A percentile compares a stretch with the other conserved stretches of the same genome.
Evolutionary conservation across 2,329 filamentous ascomycete species (phyloP).

Genomic region (Falciphora oryzae): DNA sequence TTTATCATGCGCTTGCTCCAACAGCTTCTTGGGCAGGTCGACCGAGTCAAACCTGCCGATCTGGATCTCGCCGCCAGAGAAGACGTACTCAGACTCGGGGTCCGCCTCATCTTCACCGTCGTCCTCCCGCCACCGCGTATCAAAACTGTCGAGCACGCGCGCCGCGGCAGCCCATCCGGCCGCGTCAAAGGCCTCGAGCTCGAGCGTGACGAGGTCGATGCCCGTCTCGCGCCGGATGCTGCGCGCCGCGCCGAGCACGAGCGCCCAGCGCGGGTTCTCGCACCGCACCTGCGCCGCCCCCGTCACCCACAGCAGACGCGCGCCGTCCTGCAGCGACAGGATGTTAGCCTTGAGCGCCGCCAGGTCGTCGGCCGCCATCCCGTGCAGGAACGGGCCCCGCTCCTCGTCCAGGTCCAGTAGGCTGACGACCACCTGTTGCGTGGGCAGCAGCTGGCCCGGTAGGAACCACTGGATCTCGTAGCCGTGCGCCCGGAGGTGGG

Average conservation of each 20-base stretch:
- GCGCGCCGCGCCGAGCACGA: conserved; percentile 23
- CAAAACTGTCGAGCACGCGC: conserved; percentile 27
- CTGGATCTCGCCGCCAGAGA: not conserved
- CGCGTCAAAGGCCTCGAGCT: conserved; percentile 20
- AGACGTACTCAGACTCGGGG: conserved; percentile 9
- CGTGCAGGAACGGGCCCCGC: conserved; percentile 4
- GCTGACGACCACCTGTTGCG: not conserved
- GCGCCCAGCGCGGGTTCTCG: conserved; percentile 21
- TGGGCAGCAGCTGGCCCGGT: conserved; percentile 9
- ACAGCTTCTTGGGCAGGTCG: conserved; percentile 2
- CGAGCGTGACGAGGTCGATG: conserved; percentile 24
- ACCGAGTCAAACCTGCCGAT: conserved; percentile 6
- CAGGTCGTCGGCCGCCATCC: conserved; percentile 2
- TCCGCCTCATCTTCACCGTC: not conserved
- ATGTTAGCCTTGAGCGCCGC: conserved; percentile 8
- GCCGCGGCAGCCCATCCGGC: conserved; percentile 13
- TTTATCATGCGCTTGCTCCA: not conserved
- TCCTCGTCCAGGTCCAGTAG: conserved; percentile 10
- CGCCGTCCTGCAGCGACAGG: conserved; percentile 9
- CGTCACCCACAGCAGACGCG: conserved; percentile 27
- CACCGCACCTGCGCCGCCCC: conserved; percentile 21
- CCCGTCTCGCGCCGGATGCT: conserved; percentile 24
- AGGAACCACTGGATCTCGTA: conserved; percentile 7
- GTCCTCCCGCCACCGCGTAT: not conserved
- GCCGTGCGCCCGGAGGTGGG: not conserved